Percentiles rank a stretch among this genome's conserved stretches.
Conservation (phyloP, 805 yeast species). For the Myxozyma geophila region DNA sequence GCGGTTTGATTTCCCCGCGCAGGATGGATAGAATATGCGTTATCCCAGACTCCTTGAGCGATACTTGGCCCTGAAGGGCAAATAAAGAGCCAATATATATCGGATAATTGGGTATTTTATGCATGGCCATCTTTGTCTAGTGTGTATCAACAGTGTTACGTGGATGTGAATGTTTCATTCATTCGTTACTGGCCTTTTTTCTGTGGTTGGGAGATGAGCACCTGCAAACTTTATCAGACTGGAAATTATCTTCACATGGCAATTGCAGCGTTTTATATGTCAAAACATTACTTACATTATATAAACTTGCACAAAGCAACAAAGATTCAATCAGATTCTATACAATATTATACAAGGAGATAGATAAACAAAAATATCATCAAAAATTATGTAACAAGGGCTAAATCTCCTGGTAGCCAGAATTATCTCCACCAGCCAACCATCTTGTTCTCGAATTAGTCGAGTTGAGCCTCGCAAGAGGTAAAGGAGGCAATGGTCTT, state of each 20-base stretch:
- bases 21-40: conserved; percentile 75
- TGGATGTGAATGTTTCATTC: neutral
- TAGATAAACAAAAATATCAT: neutral
- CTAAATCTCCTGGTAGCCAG: neutral
- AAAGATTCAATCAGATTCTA: neutral
- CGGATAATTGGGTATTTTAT: conserved; percentile 71
- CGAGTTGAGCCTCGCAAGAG: conserved; percentile 11
- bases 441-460: conserved; percentile 10
- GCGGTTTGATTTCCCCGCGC: conserved; percentile 63
- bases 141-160: neutral
- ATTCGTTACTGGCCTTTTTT: neutral
- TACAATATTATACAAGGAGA: neutral
- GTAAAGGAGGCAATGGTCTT: conserved; percentile 1
- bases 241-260: neutral
- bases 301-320: neutral
- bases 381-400: neutral
- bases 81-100: conserved; percentile 75
- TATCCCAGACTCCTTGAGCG: conserved; percentile 60
- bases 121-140: conserved; percentile 45
- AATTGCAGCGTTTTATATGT: too few relatives aligned
- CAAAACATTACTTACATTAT: too few relatives aligned
- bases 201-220: neutral
- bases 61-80: conserved; percentile 61
- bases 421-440: conserved; percentile 10
- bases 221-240: neutral